phyloP scores from a whole-genome alignment of 768 basidiomycete genomes.

The Leccinum truebloodii region DNA sequence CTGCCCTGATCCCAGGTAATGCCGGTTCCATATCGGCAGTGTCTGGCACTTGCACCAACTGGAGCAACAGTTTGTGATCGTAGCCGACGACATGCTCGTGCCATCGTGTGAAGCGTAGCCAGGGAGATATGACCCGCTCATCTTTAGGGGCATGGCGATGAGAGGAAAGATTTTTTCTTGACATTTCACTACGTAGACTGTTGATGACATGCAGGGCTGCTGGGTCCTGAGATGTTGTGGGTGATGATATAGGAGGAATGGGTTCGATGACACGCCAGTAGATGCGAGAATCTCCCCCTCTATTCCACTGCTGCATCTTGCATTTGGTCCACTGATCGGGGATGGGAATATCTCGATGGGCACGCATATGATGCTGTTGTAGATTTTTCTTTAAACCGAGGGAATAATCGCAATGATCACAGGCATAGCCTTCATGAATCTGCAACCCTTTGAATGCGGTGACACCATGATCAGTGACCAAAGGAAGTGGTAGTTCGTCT shows the following conservation, averaged over 20 bases:
- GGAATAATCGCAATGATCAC: background rate
- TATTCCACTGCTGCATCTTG: background rate
- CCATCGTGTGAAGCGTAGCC: background rate
- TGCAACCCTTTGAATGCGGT: background rate
- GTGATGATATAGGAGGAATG: background rate
- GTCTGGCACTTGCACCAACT: background rate
- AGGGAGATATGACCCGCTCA: background rate
- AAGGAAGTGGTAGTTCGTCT: background rate
- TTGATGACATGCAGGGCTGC: background rate
- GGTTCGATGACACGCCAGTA: background rate
- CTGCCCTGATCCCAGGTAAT: background rate
- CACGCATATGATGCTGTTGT: too few relatives aligned
- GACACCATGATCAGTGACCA: background rate
- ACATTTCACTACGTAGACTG: background rate
- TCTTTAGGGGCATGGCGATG: background rate
- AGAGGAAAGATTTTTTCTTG: background rate
- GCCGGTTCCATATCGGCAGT: background rate
- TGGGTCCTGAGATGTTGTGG: background rate
- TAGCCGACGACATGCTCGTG: background rate
- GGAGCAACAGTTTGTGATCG: background rate
- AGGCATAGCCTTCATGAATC: background rate
- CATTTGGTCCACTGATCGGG: too few relatives aligned
- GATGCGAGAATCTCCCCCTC: background rate
- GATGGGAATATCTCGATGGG: too few relatives aligned
- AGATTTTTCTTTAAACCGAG: too few relatives aligned